phyloP scores from a whole-genome alignment of 768 basidiomycete genomes.

The Phylloporus rhodoxanthus region DNA sequence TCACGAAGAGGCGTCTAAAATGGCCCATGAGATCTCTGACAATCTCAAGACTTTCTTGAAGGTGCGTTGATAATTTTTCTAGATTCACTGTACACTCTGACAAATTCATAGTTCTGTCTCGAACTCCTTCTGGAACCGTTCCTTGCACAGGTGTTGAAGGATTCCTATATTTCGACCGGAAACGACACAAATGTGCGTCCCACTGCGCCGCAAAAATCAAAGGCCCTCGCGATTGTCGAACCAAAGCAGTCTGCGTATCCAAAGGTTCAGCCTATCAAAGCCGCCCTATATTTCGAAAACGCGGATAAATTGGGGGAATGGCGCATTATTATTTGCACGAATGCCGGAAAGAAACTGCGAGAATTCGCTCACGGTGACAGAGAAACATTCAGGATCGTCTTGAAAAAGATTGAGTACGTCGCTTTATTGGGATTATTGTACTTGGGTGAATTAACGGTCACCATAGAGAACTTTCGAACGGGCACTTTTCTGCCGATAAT shows the following conservation, averaged over 20 bases:
- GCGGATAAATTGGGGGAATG: constrained; percentile 59
- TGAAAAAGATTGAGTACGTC: constrained; percentile 65
- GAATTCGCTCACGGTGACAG: constrained; percentile 40
- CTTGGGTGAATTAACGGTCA: not conserved
- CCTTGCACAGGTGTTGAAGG: constrained; percentile 6
- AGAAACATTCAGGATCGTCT: constrained; percentile 45
- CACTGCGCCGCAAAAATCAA: not conserved
- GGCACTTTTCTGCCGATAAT: constrained; percentile 64
- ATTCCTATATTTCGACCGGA: constrained; percentile 6
- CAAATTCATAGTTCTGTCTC: constrained; percentile 22
- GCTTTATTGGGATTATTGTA: not conserved
- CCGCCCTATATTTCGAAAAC: constrained; percentile 55
- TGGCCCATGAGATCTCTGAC: constrained; percentile 13
- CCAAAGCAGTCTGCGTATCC: constrained; percentile 27
- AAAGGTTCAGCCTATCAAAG: too few species aligned
- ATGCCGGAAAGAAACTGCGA: constrained; percentile 46
- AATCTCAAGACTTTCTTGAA: constrained; percentile 26
- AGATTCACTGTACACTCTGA: not conserved
- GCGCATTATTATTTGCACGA: constrained; percentile 50
- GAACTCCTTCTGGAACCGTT: constrained; percentile 14
- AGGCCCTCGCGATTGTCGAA: constrained; percentile 1
- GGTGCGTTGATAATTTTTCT: constrained; percentile 13
- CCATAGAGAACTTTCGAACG: constrained; percentile 66
- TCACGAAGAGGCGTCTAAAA: constrained; percentile 12
- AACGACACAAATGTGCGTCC: not conserved